phyloP scores from a whole-genome alignment of 1,284 basidiomycete species.

The Lentinus polychrous region DNA sequence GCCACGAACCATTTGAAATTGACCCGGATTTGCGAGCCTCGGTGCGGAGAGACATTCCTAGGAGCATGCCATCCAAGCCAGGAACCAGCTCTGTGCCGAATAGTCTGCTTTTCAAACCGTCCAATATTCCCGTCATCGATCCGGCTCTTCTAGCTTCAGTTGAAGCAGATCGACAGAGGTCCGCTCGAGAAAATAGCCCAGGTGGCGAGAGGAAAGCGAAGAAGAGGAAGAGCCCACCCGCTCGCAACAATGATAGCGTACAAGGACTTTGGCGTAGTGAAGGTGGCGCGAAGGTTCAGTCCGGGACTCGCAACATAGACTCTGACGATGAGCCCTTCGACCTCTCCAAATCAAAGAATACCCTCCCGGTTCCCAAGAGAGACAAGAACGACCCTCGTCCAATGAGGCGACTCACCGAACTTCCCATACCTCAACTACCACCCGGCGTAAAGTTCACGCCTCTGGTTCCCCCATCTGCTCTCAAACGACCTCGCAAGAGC shows the following conservation, averaged over 20 bases:
- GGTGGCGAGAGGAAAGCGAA: background rate
- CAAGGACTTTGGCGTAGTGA: background rate
- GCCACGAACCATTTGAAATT: background rate
- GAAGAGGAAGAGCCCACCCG: background rate
- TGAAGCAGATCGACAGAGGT: background rate
- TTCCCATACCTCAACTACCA: slow-evolving; percentile 13
- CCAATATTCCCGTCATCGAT: background rate
- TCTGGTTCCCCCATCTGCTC: background rate
- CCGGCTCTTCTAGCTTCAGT: background rate
- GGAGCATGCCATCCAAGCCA: background rate
- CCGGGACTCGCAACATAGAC: background rate
- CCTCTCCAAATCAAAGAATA: background rate
- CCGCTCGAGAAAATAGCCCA: background rate
- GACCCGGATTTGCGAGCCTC: background rate
- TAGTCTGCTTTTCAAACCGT: background rate
- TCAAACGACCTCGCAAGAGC: background rate
- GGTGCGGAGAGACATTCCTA: background rate
- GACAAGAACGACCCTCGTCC: background rate
- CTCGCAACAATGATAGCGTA: background rate
- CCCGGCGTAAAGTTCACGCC: slow-evolving; percentile 1
- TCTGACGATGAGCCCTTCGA: background rate
- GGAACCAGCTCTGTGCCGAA: background rate
- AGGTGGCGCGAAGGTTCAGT: background rate
- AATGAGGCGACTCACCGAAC: background rate
- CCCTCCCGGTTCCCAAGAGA: background rate